A percentile compares a stretch with the other conserved stretches of the same genome.
Evolutionary conservation across 495 filamentous ascomycete species (phyloP).

Genomic region (Daldinia vernicosa): DNA sequence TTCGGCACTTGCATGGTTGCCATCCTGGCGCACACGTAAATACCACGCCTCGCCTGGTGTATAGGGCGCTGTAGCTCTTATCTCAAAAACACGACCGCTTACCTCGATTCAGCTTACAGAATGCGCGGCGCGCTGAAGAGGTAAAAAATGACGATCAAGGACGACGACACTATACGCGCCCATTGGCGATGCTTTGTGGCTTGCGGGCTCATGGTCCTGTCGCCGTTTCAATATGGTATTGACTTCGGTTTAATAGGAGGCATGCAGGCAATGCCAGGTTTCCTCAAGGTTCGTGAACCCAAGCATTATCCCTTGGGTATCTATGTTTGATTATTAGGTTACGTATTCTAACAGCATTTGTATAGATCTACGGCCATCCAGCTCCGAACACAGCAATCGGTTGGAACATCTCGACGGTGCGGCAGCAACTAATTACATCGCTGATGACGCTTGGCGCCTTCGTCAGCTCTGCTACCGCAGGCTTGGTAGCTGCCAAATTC

Average conservation of each 20-base stretch:
- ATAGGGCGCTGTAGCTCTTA: not conserved
- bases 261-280: constrained; percentile 64
- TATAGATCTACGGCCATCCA: constrained; percentile 41
- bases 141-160: constrained; percentile 24
- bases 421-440: constrained; percentile 56
- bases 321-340: not conserved
- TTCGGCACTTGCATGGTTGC: constrained; percentile 40
- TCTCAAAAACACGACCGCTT: not conserved
- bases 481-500: constrained; percentile 51
- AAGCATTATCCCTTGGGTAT: not conserved
- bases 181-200: constrained; percentile 47
- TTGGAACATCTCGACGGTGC: constrained; percentile 56
- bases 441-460: constrained; percentile 62
- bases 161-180: constrained; percentile 36
- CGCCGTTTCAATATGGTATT: constrained; percentile 63
- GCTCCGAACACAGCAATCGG: constrained; percentile 50
- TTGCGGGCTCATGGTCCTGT: constrained; percentile 53
- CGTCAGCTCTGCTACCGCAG: constrained; percentile 54
- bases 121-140: not conserved
- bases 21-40: constrained; percentile 22
- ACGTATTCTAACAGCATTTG: constrained; percentile 2
- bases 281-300: constrained; percentile 44
- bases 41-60: not conserved
- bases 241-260: constrained; percentile 63
- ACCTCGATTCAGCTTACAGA: not conserved